Evolutionary conservation across 2,329 filamentous ascomycete genomes (phyloP).

Genomic region (Aspergillus pseudotamarii): DNA sequence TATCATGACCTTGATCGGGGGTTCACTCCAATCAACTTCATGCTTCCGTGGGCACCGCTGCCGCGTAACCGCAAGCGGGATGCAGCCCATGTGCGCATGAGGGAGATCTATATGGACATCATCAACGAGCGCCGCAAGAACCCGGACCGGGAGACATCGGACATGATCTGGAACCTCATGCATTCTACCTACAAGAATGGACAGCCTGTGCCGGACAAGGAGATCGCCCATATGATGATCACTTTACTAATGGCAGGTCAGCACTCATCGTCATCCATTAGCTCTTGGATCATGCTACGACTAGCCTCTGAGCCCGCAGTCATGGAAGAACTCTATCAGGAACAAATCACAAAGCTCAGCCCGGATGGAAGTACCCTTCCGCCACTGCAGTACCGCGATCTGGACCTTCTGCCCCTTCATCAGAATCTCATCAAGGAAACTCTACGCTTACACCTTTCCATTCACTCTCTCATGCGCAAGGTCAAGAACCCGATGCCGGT

Average conservation of each 20-base stretch:
- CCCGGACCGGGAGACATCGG: conserved; percentile 46
- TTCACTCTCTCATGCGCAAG: conserved; percentile 73
- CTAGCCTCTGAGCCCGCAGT: conserved; percentile 72
- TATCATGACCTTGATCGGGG: conserved; percentile 82
- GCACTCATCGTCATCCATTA: conserved; percentile 77
- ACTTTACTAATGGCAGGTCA: conserved; percentile 82
- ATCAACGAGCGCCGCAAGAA: conserved; percentile 64
- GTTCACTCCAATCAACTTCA: conserved; percentile 80
- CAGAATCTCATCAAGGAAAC: conserved; percentile 71
- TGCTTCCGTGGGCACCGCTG: conserved; percentile 76
- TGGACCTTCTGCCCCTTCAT: conserved; percentile 64
- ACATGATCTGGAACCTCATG: conserved; percentile 84
- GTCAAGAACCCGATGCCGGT: conserved; percentile 69
- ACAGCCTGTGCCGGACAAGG: conserved; percentile 67
- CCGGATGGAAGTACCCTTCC: conserved; percentile 45
- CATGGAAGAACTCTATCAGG: conserved; percentile 69
- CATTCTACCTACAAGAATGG: conserved; percentile 75
- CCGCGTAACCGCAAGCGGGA: conserved; percentile 76
- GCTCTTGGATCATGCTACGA: conserved; percentile 74
- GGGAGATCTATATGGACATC: conserved; percentile 70
- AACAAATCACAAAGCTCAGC: conserved; percentile 61
- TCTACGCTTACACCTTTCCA: conserved; percentile 69
- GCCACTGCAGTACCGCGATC: conserved; percentile 60
- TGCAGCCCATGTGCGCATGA: conserved; percentile 70
- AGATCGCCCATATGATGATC: conserved; percentile 86